A percentile compares a stretch with the other conserved stretches of the same genome.
Evolutionary conservation across 768 basidiomycete genomes (phyloP).

Genomic region (Boletus subparvulus): DNA sequence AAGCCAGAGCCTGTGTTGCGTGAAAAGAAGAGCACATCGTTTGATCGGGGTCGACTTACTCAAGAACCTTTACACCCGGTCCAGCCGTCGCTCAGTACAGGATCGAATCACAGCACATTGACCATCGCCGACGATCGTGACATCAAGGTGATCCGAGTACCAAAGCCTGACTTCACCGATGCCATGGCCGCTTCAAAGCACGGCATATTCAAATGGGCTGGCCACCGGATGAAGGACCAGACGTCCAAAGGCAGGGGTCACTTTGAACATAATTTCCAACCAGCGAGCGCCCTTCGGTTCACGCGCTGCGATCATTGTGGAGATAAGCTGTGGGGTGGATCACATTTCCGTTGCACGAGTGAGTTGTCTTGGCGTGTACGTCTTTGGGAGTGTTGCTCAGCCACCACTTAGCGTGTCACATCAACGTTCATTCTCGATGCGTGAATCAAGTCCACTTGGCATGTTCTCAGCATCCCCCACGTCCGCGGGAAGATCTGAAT

Average conservation of each 20-base stretch:
- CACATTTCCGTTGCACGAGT: constrained; percentile 91
- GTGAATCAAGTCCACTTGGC: constrained; percentile 59
- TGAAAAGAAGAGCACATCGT: constrained; percentile 30
- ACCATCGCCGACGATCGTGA: constrained; percentile 31
- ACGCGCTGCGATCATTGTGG: constrained; percentile 93
- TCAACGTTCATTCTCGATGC: constrained; percentile 88
- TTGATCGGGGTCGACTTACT: constrained; percentile 24
- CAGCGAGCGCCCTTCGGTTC: constrained; percentile 82
- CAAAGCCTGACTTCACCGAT: constrained; percentile 39
- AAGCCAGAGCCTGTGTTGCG: constrained; percentile 12
- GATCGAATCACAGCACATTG: constrained; percentile 17
- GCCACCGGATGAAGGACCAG: constrained; percentile 51
- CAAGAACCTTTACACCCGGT: constrained; percentile 5
- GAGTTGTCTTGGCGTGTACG: constrained; percentile 32
- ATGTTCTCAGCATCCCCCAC: constrained; percentile 57
- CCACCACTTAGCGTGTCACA: constrained; percentile 62
- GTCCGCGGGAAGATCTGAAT: constrained; percentile 33
- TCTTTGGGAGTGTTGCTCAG: constrained; percentile 2
- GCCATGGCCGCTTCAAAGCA: constrained; percentile 50
- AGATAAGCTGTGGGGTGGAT: constrained; percentile 99
- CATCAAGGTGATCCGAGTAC: constrained; percentile 26
- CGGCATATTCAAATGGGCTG: constrained; percentile 73
- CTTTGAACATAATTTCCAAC: constrained; percentile 84
- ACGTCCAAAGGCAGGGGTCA: constrained; percentile 39
- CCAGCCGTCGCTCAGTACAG: constrained; percentile 18